Percentiles rank a stretch among this genome's conserved stretches.
phyloP scores from a whole-genome alignment of 306 rosid species.

The Castanea crenata region DNA sequence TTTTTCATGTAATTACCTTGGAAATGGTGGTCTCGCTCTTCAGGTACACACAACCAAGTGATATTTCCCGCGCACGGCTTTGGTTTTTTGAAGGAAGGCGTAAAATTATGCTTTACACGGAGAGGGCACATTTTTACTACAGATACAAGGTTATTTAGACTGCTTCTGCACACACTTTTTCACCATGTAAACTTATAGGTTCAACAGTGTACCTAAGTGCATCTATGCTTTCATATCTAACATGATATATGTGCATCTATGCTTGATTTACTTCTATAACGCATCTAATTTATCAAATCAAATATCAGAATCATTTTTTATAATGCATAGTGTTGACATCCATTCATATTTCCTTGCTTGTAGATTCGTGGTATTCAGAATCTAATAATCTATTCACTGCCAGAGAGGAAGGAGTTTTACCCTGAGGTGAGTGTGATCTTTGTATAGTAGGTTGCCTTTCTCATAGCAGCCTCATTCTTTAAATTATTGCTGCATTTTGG shows the following conservation, averaged over 20 bases:
- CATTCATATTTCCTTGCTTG: slow-evolving; percentile 19
- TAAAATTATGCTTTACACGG: slow-evolving; percentile 86
- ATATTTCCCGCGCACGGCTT: slow-evolving; percentile 79
- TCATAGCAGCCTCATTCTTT: background rate
- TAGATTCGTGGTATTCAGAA: slow-evolving; percentile 86
- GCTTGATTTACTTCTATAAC: background rate
- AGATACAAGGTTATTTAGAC: slow-evolving; percentile 69
- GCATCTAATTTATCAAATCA: background rate
- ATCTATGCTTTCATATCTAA: background rate
- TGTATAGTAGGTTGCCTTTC: slow-evolving; percentile 6
- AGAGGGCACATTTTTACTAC: slow-evolving; percentile 89
- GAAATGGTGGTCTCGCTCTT: slow-evolving; percentile 20
- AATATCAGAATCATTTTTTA: background rate
- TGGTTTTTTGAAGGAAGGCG: slow-evolving; percentile 80
- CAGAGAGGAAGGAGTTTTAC: slow-evolving; percentile 89
- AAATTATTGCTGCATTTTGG: slow-evolving; percentile 14
- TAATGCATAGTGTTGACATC: slow-evolving; percentile 14
- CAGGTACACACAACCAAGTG: slow-evolving; percentile 78
- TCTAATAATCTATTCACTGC: slow-evolving; percentile 74
- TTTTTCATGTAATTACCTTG: slow-evolving; percentile 13
- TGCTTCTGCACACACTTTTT: background rate
- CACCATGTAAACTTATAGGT: background rate
- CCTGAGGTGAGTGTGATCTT: slow-evolving; percentile 66
- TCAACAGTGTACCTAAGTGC: background rate
- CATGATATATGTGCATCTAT: background rate